Evolutionary conservation across 2,329 filamentous ascomycete genomes (phyloP).

Genomic region (Zasmidium cellare): DNA sequence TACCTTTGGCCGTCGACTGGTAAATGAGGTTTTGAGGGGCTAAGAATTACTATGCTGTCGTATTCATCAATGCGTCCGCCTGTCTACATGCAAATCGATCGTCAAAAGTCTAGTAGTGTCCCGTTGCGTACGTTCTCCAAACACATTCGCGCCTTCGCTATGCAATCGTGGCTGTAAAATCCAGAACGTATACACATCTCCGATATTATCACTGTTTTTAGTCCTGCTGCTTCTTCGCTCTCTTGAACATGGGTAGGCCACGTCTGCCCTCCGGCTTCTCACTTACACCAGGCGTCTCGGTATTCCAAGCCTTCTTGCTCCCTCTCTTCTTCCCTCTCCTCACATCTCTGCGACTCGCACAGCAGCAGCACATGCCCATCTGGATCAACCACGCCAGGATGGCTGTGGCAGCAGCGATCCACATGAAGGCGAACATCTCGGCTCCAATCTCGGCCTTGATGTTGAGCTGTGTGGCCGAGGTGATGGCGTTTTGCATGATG

Average conservation of each 20-base stretch:
- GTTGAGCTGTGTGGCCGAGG: slow-evolving; percentile 69
- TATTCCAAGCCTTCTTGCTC: slow-evolving; percentile 24
- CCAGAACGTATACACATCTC: background rate
- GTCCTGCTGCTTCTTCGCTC: slow-evolving; percentile 7
- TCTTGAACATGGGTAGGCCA: slow-evolving; percentile 16
- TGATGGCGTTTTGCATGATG: slow-evolving; percentile 76
- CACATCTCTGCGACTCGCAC: slow-evolving; percentile 58
- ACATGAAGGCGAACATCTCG: slow-evolving; percentile 86
- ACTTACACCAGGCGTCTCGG: slow-evolving; percentile 9
- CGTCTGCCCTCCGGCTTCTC: slow-evolving; percentile 16
- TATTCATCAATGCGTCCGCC: background rate
- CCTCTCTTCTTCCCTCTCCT: slow-evolving; percentile 49
- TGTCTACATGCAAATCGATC: background rate
- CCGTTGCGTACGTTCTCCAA: background rate
- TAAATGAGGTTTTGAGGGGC: no score
- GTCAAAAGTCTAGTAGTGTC: background rate
- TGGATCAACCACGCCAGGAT: slow-evolving; percentile 71
- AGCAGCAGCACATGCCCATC: slow-evolving; percentile 76
- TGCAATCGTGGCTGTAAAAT: background rate
- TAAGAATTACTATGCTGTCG: background rate
- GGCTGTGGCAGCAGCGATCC: slow-evolving; percentile 70
- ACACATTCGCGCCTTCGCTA: background rate
- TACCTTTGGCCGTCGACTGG: no score
- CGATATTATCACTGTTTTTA: background rate
- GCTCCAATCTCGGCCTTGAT: slow-evolving; percentile 58